Evolutionary conservation across 176 grass and related monocot species (phyloP), one percentile per base, ranked within the genome.

Genomic region (Oryza nivara): DNA sequence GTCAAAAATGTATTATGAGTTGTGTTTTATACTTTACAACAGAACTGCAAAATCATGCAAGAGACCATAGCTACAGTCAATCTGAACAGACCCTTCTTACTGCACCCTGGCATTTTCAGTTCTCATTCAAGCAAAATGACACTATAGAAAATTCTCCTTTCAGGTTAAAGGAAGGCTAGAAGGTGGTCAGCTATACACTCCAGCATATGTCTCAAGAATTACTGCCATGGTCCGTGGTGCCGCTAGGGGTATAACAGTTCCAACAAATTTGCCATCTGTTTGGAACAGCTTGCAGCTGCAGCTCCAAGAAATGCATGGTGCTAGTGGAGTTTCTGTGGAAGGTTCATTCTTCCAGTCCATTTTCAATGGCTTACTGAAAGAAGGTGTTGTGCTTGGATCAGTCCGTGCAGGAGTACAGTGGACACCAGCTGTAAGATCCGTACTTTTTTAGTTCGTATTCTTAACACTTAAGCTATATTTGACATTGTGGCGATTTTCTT

Each of bases 151-250:
- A 61, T 61, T 51, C 7, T 86, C 44, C 64, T 69, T 65, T 30
- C 80, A 98, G 96, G 91, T 98, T 70, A 92, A 95, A 92, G 96
- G 96, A 74, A 93, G 96, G 80, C 83, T 98, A 72, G 96, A 98
- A 92, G 96, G 96, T 71, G 96, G 93, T 52, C 93, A 98, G 49
- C 80, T 98, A 70, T 98, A 95, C 71, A 98, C 96, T 63, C 96
- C 96, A 86, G 93, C 96, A 36, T 95, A 95, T 61, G 77, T 98
- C 46, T 89, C 89, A 74, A 89, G 92, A 58, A 95, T 98, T 78
- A 95, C 93, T 87, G 79, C 93, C 63, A 98, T 98, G 96, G 88
- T 95, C 22, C 93, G 89, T 85, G 96, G 96, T 74, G 96, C 96
- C 49, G 80, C 96, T 70, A 95, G 92, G 87, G 93, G 89, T 51